Base-by-base conservation (phyloP, 441 rosid species). In the Gossypium schwendimanii region DNA sequence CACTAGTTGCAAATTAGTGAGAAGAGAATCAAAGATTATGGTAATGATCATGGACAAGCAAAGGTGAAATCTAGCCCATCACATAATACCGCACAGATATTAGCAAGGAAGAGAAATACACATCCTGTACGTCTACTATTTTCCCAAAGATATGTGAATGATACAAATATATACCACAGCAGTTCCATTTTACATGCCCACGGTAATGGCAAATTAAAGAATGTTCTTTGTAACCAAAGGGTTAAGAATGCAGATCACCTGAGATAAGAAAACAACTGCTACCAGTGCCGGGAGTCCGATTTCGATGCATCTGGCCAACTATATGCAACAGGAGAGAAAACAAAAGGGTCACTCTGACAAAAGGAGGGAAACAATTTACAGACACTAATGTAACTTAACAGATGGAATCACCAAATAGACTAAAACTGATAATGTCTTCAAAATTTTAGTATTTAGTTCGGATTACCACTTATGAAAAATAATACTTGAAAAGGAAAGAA, bases 301-400 rank as follows among this genome's bases (percentile, higher is more conserved):
- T 83, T 91, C 98, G 49, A 89, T 45, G 69, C 98, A 93, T 77
- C 64, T 89, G 2, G 98, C 98, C 72, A 91, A 75, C 98, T 93
- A 76, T 73, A 83, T 6, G 33, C 36, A 63, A 68, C 72, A 41
- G 65, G 9, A 70, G 21, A 21, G 21, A 21, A 12, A 20, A 20
- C 15, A 24, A 8, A 70, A 24, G 53, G 24, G 58, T 66, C 41
- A 66, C 12, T 24, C 8, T 8, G 41, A 47, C 0, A 18, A 62
- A 14, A 6, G 10, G 12, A 21, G 54, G 6, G 1, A 26, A 49
- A 45, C 52, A 65, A 11, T 44, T 12, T 65, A 23, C 18, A 1
- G 6, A 23, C 7, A 64, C 7, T 44, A 21, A 21, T 3, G 10
- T 64, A 65, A 23, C 20, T 12, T 23, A 21, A 23, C 14, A 12